Percentiles rank a stretch among this genome's conserved stretches.
These are phyloP conservation scores for Aquilaria malaccensis DNA, from an alignment of 345 rosid species.

Conservation along the genomic window DNA sequence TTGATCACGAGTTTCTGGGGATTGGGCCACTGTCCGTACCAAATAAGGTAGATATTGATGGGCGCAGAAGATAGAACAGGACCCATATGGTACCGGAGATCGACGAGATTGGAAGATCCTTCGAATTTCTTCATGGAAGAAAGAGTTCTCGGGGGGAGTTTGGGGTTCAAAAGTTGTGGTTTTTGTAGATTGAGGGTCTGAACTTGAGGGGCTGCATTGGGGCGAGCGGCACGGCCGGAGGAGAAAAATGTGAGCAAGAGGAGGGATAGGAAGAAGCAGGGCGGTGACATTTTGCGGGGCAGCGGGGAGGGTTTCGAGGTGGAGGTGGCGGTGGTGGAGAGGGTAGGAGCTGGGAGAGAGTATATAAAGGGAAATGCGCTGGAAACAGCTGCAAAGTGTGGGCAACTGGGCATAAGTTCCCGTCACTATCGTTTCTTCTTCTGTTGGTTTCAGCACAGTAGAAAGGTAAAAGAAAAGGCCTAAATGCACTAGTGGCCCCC, in stretches of 20 bases:
- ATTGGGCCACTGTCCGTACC: constrained; percentile 82
- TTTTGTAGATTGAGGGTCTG: constrained; percentile 32
- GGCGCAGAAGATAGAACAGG: constrained; percentile 88
- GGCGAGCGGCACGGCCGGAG: background rate
- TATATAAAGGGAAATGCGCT: constrained; percentile 48
- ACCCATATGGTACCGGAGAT: constrained; percentile 98
- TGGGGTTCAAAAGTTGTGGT: constrained; percentile 47
- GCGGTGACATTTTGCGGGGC: constrained; percentile 12
- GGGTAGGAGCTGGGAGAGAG: background rate
- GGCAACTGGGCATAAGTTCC: constrained; percentile 1
- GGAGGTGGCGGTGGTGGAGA: constrained; percentile 9
- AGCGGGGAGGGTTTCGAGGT: background rate
- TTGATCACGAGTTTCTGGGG: constrained; percentile 63
- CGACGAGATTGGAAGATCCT: constrained; percentile 76
- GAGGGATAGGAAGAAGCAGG: background rate
- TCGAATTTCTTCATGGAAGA: constrained; percentile 61
- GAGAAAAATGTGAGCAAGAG: constrained; percentile 5
- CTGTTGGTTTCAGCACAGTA: constrained; percentile 4
- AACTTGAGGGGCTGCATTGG: constrained; percentile 9
- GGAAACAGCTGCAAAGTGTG: constrained; percentile 61
- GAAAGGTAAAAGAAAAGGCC: background rate
- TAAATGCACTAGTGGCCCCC: too few relatives aligned
- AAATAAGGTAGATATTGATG: constrained; percentile 75
- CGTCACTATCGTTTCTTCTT: constrained; percentile 16
- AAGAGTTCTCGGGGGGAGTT: constrained; percentile 58